Evolutionary conservation across 1,139 yeast genomes (phyloP).

Genomic region (Yamadazyma buinensis): DNA sequence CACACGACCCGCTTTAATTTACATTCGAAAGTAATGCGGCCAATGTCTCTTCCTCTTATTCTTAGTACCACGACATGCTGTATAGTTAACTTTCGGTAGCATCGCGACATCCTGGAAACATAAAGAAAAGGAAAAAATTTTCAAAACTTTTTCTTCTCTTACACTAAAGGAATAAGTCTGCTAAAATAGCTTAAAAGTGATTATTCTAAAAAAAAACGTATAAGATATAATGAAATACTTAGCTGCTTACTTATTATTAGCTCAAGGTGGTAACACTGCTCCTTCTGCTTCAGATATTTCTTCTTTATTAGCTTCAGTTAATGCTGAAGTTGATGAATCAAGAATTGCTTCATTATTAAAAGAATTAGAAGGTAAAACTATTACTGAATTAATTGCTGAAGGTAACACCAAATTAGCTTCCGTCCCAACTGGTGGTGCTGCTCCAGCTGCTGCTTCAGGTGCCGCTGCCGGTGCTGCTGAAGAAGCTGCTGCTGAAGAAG

Average conservation of each 20-base stretch:
- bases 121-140: conserved; percentile 7
- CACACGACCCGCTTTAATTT: no score
- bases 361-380: conserved; percentile 74
- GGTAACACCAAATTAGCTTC: conserved; percentile 82
- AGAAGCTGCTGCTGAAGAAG: conserved; percentile 36
- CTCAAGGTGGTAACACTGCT: conserved; percentile 78
- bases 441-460: conserved; percentile 53
- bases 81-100: no score
- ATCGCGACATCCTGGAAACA: no score
- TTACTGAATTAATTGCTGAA: conserved; percentile 71
- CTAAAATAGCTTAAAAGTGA: conserved; percentile 53
- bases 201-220: conserved; percentile 38
- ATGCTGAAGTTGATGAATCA: conserved; percentile 74
- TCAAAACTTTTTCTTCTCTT: conserved; percentile 11
- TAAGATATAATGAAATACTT: conserved; percentile 62
- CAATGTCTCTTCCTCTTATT: no score
- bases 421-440: conserved; percentile 83
- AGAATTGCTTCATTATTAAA: conserved; percentile 63
- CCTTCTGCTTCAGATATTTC: conserved; percentile 75
- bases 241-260: conserved; percentile 87
- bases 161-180: conserved; percentile 56
- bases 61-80: no score
- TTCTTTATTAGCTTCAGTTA: conserved; percentile 70
- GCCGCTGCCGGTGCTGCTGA: conserved; percentile 41
- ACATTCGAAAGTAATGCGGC: no score